phyloP scores from a whole-genome alignment of 2,329 filamentous ascomycete genomes.

The Cladophialophora bantiana region DNA sequence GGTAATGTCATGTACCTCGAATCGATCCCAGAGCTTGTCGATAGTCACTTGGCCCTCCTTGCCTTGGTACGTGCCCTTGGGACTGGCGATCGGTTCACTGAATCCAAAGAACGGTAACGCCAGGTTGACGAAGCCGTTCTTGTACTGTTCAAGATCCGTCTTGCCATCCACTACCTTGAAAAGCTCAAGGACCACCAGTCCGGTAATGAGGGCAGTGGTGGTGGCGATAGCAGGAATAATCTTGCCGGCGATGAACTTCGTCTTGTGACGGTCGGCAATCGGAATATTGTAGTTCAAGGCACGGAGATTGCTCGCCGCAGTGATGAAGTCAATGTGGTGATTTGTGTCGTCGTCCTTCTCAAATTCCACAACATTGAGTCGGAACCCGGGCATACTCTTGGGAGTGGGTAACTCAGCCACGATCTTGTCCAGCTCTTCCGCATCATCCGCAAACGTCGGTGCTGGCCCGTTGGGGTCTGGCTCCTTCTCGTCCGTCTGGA shows the following conservation, averaged over 20 bases:
- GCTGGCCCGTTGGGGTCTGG: conserved; percentile 81
- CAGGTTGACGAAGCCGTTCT: conserved; percentile 97
- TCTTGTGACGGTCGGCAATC: conserved; percentile 92
- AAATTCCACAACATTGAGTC: conserved; percentile 90
- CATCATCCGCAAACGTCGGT: conserved; percentile 69
- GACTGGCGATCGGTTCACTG: conserved; percentile 92
- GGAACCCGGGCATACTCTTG: conserved; percentile 83
- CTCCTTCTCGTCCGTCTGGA: conserved; percentile 94
- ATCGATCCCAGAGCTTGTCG: conserved; percentile 98
- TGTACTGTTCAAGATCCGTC: conserved; percentile 96
- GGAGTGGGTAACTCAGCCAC: conserved; percentile 76
- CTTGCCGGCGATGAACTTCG: conserved; percentile 99
- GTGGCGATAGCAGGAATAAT: conserved; percentile 99
- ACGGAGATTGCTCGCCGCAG: conserved; percentile 92
- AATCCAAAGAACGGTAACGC: conserved; percentile 98
- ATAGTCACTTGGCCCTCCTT: conserved; percentile 79
- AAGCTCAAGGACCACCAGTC: conserved; percentile 87
- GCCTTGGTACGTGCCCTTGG: conserved; percentile 88
- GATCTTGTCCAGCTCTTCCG: conserved; percentile 76
- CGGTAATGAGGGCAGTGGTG: conserved; percentile 93
- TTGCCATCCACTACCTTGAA: conserved; percentile 98
- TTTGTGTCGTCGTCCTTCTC: conserved; percentile 99
- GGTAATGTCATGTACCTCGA: conserved; percentile 82
- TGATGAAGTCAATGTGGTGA: conserved; percentile 98
- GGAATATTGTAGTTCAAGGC: conserved; percentile 98